Evolutionary conservation across 208 protist species (phyloP), one percentile per base, ranked within the genome.

Genomic region (Acanthamoeba sp.): DNA sequence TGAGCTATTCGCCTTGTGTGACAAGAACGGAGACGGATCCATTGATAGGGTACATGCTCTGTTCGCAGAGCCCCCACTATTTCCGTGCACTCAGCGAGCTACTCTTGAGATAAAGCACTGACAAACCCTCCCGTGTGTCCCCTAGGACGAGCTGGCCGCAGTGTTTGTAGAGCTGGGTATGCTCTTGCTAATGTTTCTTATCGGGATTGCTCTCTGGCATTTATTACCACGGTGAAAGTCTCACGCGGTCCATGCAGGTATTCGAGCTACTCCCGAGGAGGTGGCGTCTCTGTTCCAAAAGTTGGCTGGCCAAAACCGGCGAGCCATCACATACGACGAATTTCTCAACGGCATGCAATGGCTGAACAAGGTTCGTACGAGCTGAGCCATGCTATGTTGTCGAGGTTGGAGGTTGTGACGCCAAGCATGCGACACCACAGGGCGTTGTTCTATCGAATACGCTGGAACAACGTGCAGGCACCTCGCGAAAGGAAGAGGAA

Each of bases 291-390:
- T 88, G 80, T 88, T 88, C 38, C 80, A 88, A 5, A 88, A 88
- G 50, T 38, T 88, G 16, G 80, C 80, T 27, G 38, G 42, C 10
- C 22, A 45, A 27, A 88, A 57, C 50, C 42, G 29, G n/a, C 34
- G 40, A 62, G 80, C 34, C 5, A 88, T 88, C 42, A 88, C 45
- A 20, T 88, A 45, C 38, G 80, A 88, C 5, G 80, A 88, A 18
- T 88, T 88, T 38, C 45, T 57, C 27, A 50, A 88, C 24, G 80
- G 80, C 42, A 34, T 88, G 80, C 80, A 88, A 55, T 55, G 80
- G 80, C 80, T 88, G 9, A 88, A 88, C 18, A 88, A 88, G 40
- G 80, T 88, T 18, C 27, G 50, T 42, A 14, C 18, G 10, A 14
- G 9, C 22, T 38, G 71, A 36, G 20, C 29, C 9, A 10, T 22